phyloP scores from a whole-genome alignment of 2,329 filamentous ascomycete genomes.

The Lachnellula subtilissima region DNA sequence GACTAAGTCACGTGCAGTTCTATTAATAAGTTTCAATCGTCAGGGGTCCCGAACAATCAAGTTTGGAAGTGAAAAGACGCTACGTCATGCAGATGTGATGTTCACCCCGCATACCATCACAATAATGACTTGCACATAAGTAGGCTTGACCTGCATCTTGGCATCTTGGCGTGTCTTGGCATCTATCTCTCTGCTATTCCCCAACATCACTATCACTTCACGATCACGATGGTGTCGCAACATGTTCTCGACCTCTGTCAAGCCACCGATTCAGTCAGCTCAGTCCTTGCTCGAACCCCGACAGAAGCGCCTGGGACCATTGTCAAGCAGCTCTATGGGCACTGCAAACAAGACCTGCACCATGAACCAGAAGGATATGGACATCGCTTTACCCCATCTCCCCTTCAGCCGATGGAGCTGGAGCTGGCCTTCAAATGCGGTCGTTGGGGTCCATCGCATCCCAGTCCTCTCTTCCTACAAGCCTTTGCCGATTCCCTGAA shows the following conservation, averaged over 20 bases:
- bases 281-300: constrained; percentile 50
- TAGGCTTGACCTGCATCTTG: not conserved
- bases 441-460: constrained; percentile 58
- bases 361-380: constrained; percentile 15
- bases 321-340: constrained; percentile 50
- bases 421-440: constrained; percentile 56
- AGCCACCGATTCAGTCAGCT: constrained; percentile 50
- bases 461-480: constrained; percentile 63
- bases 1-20: no score
- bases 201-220: no score
- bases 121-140: no score
- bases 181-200: not conserved
- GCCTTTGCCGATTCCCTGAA: constrained; percentile 33
- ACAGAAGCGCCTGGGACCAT: constrained; percentile 47
- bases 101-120: no score
- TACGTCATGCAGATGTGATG: no score
- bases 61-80: no score
- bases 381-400: not conserved
- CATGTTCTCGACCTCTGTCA: constrained; percentile 49
- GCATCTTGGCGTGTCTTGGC: not conserved
- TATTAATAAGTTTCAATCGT: no score
- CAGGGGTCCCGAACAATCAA: no score
- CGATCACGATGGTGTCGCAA: constrained; percentile 37
- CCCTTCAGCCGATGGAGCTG: constrained; percentile 39
- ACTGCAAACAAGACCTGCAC: constrained; percentile 18